phyloP scores from a whole-genome alignment of 179 eudicot species.

The Camellia oleifera region DNA sequence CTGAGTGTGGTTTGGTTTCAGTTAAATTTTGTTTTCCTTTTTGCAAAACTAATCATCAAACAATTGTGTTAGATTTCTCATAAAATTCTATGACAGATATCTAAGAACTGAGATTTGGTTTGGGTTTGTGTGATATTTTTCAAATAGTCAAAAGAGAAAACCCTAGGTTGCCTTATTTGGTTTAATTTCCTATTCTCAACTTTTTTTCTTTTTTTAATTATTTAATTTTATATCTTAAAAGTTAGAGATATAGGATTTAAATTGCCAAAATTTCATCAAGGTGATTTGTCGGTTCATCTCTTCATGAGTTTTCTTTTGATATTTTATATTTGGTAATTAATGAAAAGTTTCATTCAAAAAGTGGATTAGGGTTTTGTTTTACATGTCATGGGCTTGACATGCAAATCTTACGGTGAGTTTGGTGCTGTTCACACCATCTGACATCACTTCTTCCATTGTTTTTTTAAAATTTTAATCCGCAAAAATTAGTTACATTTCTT shows the following conservation, averaged over 20 bases:
- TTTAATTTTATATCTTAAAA: neutral
- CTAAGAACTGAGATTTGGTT: conserved; percentile 2
- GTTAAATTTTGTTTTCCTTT: no score
- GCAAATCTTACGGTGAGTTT: neutral
- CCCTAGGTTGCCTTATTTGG: neutral
- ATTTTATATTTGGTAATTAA: neutral
- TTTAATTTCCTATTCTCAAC: neutral
- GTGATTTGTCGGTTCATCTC: neutral
- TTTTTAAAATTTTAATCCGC: no score
- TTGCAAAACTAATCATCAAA: no score
- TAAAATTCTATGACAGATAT: neutral
- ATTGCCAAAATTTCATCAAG: neutral
- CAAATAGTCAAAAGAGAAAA: neutral
- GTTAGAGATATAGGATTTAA: neutral
- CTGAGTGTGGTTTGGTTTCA: no score
- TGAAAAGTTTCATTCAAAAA: neutral
- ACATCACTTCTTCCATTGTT: no score
- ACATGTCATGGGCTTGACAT: neutral
- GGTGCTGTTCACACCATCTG: conserved; percentile 4
- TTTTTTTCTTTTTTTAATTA: no score
- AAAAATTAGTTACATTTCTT: neutral
- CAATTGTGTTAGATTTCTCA: conserved; percentile 3
- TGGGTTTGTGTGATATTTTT: neutral
- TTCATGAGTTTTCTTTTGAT: neutral
- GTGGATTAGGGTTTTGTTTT: neutral